Percentiles rank a stretch among this genome's conserved stretches.
phyloP scores from a whole-genome alignment of 139 green algal species.

The Tetraselmis chui region DNA sequence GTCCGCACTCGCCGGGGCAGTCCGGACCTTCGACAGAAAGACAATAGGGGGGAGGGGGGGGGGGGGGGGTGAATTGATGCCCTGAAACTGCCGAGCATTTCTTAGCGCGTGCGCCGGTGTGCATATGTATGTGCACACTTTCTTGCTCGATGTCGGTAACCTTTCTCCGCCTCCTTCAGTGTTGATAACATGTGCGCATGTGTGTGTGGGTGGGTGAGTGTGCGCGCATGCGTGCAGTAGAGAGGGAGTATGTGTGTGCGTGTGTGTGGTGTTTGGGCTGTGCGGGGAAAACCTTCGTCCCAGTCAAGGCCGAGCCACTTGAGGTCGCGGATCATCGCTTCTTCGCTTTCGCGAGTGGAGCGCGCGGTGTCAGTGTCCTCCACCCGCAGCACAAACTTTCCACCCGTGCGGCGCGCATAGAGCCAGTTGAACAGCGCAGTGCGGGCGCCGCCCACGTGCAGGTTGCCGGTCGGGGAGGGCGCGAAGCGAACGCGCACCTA shows the following conservation, averaged over 20 bases:
- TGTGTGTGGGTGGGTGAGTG: not conserved
- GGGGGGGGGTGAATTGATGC: not conserved
- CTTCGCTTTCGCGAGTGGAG: constrained; percentile 83
- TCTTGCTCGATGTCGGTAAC: too few relatives aligned
- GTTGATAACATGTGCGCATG: too few relatives aligned
- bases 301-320: constrained; percentile 93
- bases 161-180: too few relatives aligned
- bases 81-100: too few relatives aligned
- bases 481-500: constrained; percentile 89
- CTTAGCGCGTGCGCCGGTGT: not conserved
- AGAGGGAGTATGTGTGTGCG: too few relatives aligned
- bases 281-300: constrained; percentile 98
- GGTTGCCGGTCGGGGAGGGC: constrained; percentile 94
- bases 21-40: constrained; percentile 63
- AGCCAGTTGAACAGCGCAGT: constrained; percentile 99
- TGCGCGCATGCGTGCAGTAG: too few relatives aligned
- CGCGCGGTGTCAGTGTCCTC: constrained; percentile 95
- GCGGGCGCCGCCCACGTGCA: constrained; percentile 93
- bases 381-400: constrained; percentile 93
- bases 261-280: too few relatives aligned
- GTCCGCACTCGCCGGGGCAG: constrained; percentile 69
- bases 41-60: not conserved
- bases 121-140: too few relatives aligned
- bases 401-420: constrained; percentile 76
- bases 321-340: constrained; percentile 85